Percentiles rank a stretch among this genome's conserved stretches.
These are phyloP conservation scores for Fusarium goolgardi DNA, from an alignment of 2,329 filamentous ascomycete species.

Conservation along the genomic window DNA sequence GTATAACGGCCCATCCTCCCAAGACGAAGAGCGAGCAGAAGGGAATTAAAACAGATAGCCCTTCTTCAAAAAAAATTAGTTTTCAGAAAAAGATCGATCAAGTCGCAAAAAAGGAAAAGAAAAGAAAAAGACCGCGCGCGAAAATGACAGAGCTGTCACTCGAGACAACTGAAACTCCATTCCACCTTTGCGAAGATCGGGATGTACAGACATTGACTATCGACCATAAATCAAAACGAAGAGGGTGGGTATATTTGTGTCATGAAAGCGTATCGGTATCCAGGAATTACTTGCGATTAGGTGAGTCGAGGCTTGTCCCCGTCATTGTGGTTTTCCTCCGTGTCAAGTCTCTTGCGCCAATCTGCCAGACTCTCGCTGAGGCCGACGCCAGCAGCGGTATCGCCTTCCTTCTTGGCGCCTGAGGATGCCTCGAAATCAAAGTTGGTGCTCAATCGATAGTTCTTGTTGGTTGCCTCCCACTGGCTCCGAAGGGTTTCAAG, in stretches of 20 bases:
- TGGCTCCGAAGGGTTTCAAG: slow-evolving; percentile 89
- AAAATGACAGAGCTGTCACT: slow-evolving; percentile 33
- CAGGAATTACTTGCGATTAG: slow-evolving; percentile 41
- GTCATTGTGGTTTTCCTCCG: slow-evolving; percentile 54
- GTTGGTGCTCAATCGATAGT: slow-evolving; percentile 88
- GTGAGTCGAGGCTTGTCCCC: slow-evolving; percentile 46
- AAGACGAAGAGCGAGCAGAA: slow-evolving; percentile 24
- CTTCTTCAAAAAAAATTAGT: slow-evolving; percentile 26
- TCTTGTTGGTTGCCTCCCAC: slow-evolving; percentile 97
- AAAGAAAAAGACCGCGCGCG: slow-evolving; percentile 19
- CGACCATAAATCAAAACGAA: slow-evolving; percentile 41
- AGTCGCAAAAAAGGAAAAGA: slow-evolving; percentile 34
- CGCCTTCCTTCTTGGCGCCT: slow-evolving; percentile 57
- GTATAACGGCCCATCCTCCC: slow-evolving; percentile 11
- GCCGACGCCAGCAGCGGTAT: slow-evolving; percentile 55
- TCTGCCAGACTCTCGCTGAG: slow-evolving; percentile 80
- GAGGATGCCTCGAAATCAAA: slow-evolving; percentile 80
- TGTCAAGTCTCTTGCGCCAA: slow-evolving; percentile 82
- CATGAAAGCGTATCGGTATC: slow-evolving; percentile 49
- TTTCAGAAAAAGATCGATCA: slow-evolving; percentile 22
- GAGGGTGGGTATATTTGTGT: slow-evolving; percentile 51
- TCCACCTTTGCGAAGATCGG: slow-evolving; percentile 43
- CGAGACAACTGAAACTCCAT: slow-evolving; percentile 46
- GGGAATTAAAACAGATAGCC: slow-evolving; percentile 8
- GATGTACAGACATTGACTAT: slow-evolving; percentile 44